Base-by-base conservation (phyloP, 169 alveolate genomes). In the Toxoplasma gondii region DNA sequence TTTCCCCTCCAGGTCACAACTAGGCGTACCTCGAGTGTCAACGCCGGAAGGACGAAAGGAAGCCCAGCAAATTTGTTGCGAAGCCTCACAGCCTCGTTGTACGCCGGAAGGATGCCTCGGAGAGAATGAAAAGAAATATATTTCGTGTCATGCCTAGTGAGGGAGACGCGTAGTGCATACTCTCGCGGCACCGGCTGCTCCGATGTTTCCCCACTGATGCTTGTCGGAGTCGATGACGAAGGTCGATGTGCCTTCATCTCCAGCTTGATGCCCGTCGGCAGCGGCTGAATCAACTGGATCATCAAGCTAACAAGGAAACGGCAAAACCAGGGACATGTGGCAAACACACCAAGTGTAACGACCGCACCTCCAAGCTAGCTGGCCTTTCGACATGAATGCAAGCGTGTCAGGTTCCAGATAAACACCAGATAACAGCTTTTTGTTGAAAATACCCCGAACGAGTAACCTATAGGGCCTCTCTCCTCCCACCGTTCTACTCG, bases 251-350 rank as follows among this genome's bases (percentile, higher is more conserved):
- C 34, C 64, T 91, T 91, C 94, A 91, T 24, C 91, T 91, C 94
- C 82, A 91, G 90, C 82, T 91, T 91, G 84, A 91, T 91, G 29
- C 94, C 94, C 12, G 94, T 91, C 44, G 94, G 94, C 39, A 91
- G 54, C 36, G 94, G 94, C 90, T 91, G 94, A 91, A 91, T 91
- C 84, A 91, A 34, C 94, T 91, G 94, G 82, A 91, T 91, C 94
- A 91, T 91, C 80, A 58, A 17, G 90, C 94, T 91, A 90, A 39
- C 84, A 49, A 74, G 67, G 24, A 24, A 88, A 64, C 22, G 64
- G 53, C 44, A 53, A 88, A 39, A 54, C n/a, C 84, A 34, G 24
- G 69, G 41, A 5, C 44, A 49, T 0, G 58, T 49, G 58, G 58
- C 58, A 39, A 22, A 36, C n/a, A 43, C 70, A 45, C 29, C n/a